Evolutionary conservation across 2,329 filamentous ascomycete genomes (phyloP), one percentile per base, ranked within the genome.

Genomic region (Sporothrix sp.): DNA sequence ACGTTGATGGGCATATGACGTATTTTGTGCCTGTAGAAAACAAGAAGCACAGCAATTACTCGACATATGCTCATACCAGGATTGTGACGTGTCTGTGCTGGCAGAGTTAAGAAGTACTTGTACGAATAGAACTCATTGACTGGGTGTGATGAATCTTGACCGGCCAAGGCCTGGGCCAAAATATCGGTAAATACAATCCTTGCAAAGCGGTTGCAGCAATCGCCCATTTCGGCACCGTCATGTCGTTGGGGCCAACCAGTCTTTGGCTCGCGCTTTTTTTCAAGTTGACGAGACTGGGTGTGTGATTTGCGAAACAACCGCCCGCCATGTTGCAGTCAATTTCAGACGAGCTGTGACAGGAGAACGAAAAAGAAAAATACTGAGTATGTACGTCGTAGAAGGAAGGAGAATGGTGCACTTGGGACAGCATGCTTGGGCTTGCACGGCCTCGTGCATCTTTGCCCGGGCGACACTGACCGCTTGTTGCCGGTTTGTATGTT

Each of bases 391-490:
- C 40, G n/a, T n/a, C n/a, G n/a, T n/a, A n/a, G n/a, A n/a, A n/a
- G n/a, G n/a, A n/a, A n/a, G n/a, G n/a, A n/a, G n/a, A n/a, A n/a
- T n/a, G n/a, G n/a, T n/a, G n/a, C n/a, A n/a, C n/a, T n/a, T n/a
- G n/a, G n/a, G n/a, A n/a, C n/a, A n/a, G n/a, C n/a, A n/a, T n/a
- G n/a, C n/a, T n/a, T n/a, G n/a, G n/a, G n/a, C n/a, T n/a, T n/a
- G n/a, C n/a, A n/a, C n/a, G n/a, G n/a, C n/a, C 33, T 7, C 32
- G 10, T 18, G 14, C 10, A 23, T 14, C 21, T 27, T 46, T 37
- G 21, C 33, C 25, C 11, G 18, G 32, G 18, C 44, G 23, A 47
- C 44, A 16, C 30, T 48, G 46, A 48, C 46, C 46, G 46, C 46
- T 48, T 40, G n/a, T 48, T 48, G 20, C 21, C 25, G 43, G 14